Evolutionary conservation across 306 rosid genomes (phyloP), one percentile per base, ranked within the genome.

Genomic region (Prinsepia uniflora): DNA sequence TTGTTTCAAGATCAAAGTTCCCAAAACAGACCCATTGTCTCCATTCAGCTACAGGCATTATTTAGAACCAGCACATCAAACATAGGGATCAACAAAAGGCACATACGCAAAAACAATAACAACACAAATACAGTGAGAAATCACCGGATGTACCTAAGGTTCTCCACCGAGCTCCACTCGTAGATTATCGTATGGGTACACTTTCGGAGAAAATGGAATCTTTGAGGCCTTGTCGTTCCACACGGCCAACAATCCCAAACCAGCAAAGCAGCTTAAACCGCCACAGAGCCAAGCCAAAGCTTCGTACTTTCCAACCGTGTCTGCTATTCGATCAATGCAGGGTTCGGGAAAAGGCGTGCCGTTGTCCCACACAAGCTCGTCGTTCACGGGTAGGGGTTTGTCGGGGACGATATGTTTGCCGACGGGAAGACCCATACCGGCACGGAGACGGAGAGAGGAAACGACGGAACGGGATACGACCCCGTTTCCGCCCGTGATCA

Each of bases 261-360:
- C 60, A 0, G 86, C 96, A n/a, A 91, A 91, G 72, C 60, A 91
- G 9, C 99, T 53, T 76, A 94, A 84, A 20, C 97, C 96, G 54
- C 96, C 99, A 72, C 96, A 87, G 6, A 94, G 83, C 99, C 99
- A 95, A 9, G 87, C 97, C 86, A 95, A 84, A 70, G 99, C 99
- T 82, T 95, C 96, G 74, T 91, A 95, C 97, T 91, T 87, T 69
- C 99, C 99, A 5, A 95, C 86, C 0, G 99, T 91, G 63, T 95
- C 96, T 14, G 99, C 97, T 69, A 91, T 91, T 20, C 99, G 97
- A 87, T 95, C 97, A 9, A 91, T 87, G 54, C 97, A 95, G 50
- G 99, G 99, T 76, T 95, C 97, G 10, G 99, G 99, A 77, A 82
- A 89, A 48, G 90, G 20, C 61, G 96, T 95, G 39, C 99, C 97